Evolutionary conservation across 139 green algal species (phyloP).

Genomic region (Penium margaritaceum): DNA sequence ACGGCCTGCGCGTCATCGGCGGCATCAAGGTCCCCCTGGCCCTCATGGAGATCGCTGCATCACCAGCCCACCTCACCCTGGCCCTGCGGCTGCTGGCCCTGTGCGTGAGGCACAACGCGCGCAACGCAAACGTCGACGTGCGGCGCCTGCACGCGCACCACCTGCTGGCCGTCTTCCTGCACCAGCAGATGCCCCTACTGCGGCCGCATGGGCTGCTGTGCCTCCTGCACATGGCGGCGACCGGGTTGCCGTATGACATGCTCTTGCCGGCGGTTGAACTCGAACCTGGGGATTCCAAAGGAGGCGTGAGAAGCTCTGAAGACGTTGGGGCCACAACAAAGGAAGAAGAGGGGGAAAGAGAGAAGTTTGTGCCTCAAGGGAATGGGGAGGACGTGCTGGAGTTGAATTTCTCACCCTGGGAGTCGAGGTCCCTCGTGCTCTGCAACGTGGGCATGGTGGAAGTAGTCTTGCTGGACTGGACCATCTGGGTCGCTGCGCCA

Average conservation of each 20-base stretch:
- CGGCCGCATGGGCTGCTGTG: too few species aligned
- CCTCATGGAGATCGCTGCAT: constrained; percentile 30
- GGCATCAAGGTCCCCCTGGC: constrained; percentile 39
- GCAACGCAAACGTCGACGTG: constrained; percentile 35
- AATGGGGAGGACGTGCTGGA: too few species aligned
- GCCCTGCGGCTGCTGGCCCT: constrained; percentile 24
- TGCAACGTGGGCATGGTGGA: constrained; percentile 30
- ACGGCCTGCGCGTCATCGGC: constrained; percentile 33
- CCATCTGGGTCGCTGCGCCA: constrained; percentile 31
- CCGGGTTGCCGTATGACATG: too few species aligned
- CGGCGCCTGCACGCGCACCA: constrained; percentile 29
- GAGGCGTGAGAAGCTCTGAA: too few species aligned
- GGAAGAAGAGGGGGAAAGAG: too few species aligned
- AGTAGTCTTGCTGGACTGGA: constrained; percentile 41
- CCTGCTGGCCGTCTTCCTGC: constrained; percentile 40
- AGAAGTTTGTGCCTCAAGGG: too few species aligned
- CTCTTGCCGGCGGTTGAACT: too few species aligned
- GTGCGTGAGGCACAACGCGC: constrained; percentile 16
- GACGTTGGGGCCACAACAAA: too few species aligned
- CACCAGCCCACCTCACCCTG: not conserved
- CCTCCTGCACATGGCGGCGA: too few species aligned
- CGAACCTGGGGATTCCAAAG: too few species aligned
- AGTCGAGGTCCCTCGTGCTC: too few species aligned
- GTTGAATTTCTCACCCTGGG: too few species aligned
- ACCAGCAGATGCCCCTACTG: constrained; percentile 21